Conservation (phyloP, 441 rosid species). For the Biscutella auriculata region DNA sequence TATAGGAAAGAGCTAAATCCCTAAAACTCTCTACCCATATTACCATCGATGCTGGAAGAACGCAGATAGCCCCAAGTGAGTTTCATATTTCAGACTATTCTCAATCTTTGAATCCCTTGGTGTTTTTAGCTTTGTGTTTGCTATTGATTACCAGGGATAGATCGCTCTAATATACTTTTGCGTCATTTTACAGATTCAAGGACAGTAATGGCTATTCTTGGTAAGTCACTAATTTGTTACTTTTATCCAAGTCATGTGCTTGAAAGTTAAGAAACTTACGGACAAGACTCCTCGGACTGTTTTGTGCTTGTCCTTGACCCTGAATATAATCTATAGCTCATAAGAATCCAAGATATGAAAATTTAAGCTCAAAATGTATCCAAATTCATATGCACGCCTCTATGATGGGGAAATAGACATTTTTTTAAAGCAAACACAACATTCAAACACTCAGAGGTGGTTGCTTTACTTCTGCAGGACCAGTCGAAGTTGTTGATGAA, state of each 20-base stretch:
- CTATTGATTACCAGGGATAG: not conserved
- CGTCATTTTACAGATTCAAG: conserved; percentile 65
- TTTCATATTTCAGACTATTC: conserved; percentile 12
- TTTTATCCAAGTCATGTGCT: not conserved
- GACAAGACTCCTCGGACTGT: not conserved
- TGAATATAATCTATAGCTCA: not conserved
- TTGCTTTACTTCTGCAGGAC: conserved; percentile 46
- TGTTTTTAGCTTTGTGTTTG: not conserved
- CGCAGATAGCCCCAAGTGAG: conserved; percentile 97
- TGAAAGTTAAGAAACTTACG: not conserved
- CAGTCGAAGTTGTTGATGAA: conserved; percentile 67
- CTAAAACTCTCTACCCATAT: conserved; percentile 81
- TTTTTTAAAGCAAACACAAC: not conserved
- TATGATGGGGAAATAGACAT: not conserved
- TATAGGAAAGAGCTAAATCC: conserved; percentile 76
- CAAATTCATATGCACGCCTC: not conserved
- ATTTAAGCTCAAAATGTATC: not conserved
- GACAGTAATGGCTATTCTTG: conserved; percentile 97
- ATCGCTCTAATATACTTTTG: not conserved
- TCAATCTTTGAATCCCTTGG: not conserved
- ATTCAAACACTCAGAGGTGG: not conserved
- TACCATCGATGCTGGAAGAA: conserved; percentile 95
- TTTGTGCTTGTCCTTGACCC: not conserved
- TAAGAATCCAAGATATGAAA: not conserved
- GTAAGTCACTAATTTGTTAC: conserved; percentile 44